These are phyloP conservation scores for Prunus fruticosa DNA, from an alignment of 306 rosid species.

Conservation along the genomic window DNA sequence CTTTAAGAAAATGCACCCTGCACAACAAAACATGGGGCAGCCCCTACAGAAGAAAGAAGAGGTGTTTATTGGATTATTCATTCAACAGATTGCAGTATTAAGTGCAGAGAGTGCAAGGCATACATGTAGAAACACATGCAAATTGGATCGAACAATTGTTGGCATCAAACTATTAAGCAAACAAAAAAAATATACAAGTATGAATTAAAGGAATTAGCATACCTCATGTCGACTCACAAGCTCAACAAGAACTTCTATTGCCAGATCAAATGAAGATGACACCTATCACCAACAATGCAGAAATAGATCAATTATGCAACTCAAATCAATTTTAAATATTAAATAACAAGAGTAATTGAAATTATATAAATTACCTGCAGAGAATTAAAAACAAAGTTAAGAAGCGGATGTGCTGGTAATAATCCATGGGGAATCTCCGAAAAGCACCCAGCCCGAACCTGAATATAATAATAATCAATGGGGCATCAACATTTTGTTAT, in stretches of 20 bases:
- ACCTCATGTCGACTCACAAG: conserved; percentile 93
- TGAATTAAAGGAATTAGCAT: conserved; percentile 26
- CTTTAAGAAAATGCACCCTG: conserved; percentile 82
- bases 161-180: neutral
- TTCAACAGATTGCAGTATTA: neutral
- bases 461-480: conserved; percentile 28
- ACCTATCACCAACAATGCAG: conserved; percentile 50
- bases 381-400: conserved; percentile 77
- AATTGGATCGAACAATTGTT: neutral
- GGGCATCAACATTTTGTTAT: neutral
- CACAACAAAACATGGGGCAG: conserved; percentile 81
- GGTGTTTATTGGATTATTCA: conserved; percentile 25
- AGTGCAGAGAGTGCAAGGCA: neutral
- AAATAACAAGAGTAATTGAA: conserved; percentile 19
- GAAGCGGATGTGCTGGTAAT: conserved; percentile 81
- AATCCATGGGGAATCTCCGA: conserved; percentile 78
- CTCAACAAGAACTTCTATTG: conserved; percentile 93
- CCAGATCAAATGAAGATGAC: conserved; percentile 71
- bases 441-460: conserved; percentile 97
- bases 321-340: neutral
- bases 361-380: conserved; percentile 57
- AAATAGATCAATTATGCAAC: conserved; percentile 22
- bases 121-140: neutral
- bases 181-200: neutral
- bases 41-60: conserved; percentile 61